These are phyloP conservation scores for Umbilicaria muhlenbergii DNA, from an alignment of 495 filamentous ascomycete species.

Conservation along the genomic window DNA sequence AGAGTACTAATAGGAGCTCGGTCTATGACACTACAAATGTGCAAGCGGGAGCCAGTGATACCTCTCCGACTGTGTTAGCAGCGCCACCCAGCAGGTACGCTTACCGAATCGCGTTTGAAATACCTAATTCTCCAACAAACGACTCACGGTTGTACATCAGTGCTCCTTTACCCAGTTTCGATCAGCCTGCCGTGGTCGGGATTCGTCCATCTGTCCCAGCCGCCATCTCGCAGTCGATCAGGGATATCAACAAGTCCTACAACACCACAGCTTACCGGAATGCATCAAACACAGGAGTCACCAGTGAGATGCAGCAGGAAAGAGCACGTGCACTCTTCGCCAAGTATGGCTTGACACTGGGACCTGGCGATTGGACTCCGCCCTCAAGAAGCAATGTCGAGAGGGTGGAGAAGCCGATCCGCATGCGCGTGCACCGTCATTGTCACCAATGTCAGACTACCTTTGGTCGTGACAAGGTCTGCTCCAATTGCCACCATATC, in stretches of 20 bases:
- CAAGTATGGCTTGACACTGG: conserved; percentile 56
- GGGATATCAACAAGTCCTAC: conserved; percentile 5
- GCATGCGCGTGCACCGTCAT: conserved; percentile 75
- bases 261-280: conserved; percentile 1
- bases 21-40: conserved; percentile 9
- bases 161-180: too few species aligned
- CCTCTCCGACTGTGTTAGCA: too few species aligned
- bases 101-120: too few species aligned
- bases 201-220: conserved; percentile 4
- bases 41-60: too few species aligned
- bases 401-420: conserved; percentile 76
- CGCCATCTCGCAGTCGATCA: conserved; percentile 5
- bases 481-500: conserved; percentile 55
- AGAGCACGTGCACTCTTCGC: conserved; percentile 56
- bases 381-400: conserved; percentile 39
- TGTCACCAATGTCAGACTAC: conserved; percentile 65
- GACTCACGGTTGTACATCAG: too few species aligned
- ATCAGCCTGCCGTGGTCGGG: too few species aligned
- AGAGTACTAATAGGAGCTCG: conserved; percentile 27
- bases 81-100: too few species aligned
- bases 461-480: conserved; percentile 56
- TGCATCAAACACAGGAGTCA: conserved; percentile 11
- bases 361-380: conserved; percentile 52
- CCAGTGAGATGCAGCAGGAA: conserved; percentile 43
- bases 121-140: too few species aligned